These are phyloP conservation scores for Phialemoniopsis sp. DNA, from an alignment of 2,329 filamentous ascomycete genomes.

Conservation along the genomic window DNA sequence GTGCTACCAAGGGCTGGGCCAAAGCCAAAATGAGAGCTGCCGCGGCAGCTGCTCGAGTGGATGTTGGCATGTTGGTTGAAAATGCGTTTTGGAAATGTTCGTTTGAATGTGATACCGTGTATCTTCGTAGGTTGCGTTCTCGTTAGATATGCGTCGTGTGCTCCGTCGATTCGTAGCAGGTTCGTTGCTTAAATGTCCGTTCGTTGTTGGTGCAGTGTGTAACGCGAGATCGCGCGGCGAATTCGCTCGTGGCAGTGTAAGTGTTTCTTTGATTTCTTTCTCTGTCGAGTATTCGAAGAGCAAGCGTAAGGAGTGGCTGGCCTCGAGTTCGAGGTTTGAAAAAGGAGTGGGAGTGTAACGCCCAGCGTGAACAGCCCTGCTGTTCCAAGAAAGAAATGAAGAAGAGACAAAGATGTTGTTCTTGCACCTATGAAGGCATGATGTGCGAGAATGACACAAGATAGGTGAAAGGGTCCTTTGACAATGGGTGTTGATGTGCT, in stretches of 20 bases:
- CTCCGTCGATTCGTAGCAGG: no score
- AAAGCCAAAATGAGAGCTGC: slow-evolving; percentile 24
- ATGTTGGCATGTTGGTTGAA: slow-evolving; percentile 1
- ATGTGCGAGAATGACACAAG: no score
- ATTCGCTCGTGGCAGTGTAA: not conserved
- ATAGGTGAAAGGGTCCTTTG: no score
- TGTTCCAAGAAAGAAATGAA: slow-evolving; percentile 1
- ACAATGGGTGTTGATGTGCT: no score
- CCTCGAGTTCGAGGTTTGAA: slow-evolving; percentile 1
- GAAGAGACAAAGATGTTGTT: not conserved
- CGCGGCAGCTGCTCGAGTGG: slow-evolving; percentile 4
- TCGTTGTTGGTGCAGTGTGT: no score
- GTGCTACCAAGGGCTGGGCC: slow-evolving; percentile 39
- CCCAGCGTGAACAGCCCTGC: slow-evolving; percentile 9
- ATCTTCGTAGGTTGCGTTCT: no score
- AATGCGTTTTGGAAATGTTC: not conserved
- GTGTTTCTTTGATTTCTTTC: no score
- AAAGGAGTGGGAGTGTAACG: slow-evolving; percentile 6
- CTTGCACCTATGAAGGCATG: not conserved
- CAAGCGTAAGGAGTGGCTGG: not conserved
- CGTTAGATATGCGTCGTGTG: no score
- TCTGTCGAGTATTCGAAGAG: no score
- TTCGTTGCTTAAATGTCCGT: no score
- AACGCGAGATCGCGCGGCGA: slow-evolving; percentile 2
- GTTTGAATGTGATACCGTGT: no score